Percentiles rank a stretch among this genome's conserved stretches.
Conservation (phyloP, 495 filamentous ascomycete species). For the Geopyxis carbonaria region DNA sequence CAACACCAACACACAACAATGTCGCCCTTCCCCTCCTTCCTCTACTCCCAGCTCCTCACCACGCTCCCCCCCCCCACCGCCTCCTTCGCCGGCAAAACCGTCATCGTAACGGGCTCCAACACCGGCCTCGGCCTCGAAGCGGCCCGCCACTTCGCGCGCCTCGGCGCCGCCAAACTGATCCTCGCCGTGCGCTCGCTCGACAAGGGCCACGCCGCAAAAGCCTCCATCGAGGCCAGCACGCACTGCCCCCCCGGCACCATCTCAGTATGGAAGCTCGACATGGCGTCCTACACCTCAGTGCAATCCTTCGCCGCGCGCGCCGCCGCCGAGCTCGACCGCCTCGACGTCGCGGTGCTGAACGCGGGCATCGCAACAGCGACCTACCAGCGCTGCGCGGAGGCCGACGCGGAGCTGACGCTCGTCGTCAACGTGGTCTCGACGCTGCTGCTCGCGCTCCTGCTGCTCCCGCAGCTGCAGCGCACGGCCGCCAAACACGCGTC, state of each 20-base stretch:
- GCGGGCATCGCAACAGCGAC: slow-evolving; percentile 25
- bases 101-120: slow-evolving; percentile 39
- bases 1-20: too few relatives aligned
- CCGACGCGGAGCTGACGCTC: slow-evolving; percentile 38
- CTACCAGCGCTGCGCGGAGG: slow-evolving; percentile 14
- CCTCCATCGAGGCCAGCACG: slow-evolving; percentile 28
- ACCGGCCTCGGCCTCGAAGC: slow-evolving; percentile 34
- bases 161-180: slow-evolving; percentile 29
- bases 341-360: slow-evolving; percentile 35
- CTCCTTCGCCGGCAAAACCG: slow-evolving; percentile 26
- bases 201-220: slow-evolving; percentile 30
- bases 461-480: slow-evolving; percentile 33
- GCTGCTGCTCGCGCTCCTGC: slow-evolving; percentile 35
- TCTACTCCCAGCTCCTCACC: too few relatives aligned
- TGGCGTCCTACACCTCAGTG: slow-evolving; percentile 33
- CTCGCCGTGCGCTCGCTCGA: slow-evolving; percentile 30
- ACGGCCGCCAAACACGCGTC: slow-evolving; percentile 16
- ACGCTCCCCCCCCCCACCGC: background rate
- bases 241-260: slow-evolving; percentile 21
- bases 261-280: slow-evolving; percentile 42
- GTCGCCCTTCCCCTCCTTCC: too few relatives aligned
- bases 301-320: slow-evolving; percentile 28
- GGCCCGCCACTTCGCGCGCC: slow-evolving; percentile 28
- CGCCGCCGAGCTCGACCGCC: slow-evolving; percentile 23
- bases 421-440: slow-evolving; percentile 47